Conservation (phyloP, 495 filamentous ascomycete genomes). For the Pseudomonodictys pantanalensis region DNA sequence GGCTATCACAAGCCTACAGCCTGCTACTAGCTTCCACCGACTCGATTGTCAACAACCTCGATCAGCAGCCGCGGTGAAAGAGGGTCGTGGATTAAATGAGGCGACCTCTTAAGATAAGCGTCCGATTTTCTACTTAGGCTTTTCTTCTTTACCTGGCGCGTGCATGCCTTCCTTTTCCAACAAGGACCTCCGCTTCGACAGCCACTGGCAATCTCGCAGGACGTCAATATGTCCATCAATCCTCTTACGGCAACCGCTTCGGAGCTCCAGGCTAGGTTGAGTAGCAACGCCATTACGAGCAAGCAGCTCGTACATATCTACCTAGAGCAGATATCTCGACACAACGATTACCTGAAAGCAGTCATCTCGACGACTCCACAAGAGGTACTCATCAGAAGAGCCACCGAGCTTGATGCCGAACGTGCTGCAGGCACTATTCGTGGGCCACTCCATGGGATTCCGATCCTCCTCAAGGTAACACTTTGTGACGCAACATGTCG, state of each 20-base stretch:
- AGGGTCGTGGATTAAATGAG: no score
- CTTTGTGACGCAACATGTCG: not conserved
- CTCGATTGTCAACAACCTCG: no score
- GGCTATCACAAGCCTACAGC: no score
- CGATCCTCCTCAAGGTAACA: conserved; percentile 20
- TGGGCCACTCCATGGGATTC: conserved; percentile 20
- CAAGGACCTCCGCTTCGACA: no score
- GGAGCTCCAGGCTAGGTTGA: not conserved
- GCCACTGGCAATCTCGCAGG: no score
- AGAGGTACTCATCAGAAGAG: not conserved
- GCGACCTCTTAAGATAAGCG: no score
- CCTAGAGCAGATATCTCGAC: not conserved
- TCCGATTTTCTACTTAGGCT: no score
- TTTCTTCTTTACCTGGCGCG: no score
- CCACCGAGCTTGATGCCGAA: conserved; percentile 5
- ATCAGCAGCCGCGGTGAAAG: no score
- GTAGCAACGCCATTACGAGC: not conserved
- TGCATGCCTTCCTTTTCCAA: no score
- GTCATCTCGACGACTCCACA: not conserved
- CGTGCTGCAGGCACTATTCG: not conserved
- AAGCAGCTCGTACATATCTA: not conserved
- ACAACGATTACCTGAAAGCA: not conserved
- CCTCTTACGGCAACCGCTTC: not conserved
- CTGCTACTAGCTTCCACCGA: no score
- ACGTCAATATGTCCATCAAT: no score